Conservation (phyloP, 176 grass and related monocot genomes). For the Zea luxurians region DNA sequence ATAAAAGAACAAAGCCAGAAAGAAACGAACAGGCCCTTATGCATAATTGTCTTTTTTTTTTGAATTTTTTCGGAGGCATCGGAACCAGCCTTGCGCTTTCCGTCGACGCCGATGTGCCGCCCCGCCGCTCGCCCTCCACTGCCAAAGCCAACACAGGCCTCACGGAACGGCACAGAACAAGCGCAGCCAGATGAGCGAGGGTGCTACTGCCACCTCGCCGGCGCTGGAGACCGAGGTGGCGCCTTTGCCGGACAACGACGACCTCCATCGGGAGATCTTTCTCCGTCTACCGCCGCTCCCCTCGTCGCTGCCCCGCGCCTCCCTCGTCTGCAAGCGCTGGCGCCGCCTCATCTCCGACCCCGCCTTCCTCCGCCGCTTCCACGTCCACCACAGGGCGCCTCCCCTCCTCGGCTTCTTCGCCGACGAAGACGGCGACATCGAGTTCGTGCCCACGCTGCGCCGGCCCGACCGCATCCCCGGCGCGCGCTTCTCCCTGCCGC, state of each 20-base stretch:
- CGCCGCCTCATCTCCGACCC: background rate
- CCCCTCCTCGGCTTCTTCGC: constrained; percentile 30
- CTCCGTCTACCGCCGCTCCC: background rate
- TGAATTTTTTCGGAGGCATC: too few species aligned
- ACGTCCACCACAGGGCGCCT: constrained; percentile 9
- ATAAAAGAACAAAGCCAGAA: too few species aligned
- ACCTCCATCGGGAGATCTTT: constrained; percentile 5
- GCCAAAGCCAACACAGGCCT: too few species aligned
- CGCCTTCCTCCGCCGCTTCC: constrained; percentile 24
- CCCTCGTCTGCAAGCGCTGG: constrained; percentile 8
- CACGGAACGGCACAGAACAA: background rate
- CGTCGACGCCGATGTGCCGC: too few species aligned
- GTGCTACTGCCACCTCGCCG: background rate
- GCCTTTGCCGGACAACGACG: constrained; percentile 1
- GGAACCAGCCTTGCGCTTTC: too few species aligned
- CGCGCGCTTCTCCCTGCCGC: background rate
- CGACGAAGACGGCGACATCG: background rate
- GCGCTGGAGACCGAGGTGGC: background rate
- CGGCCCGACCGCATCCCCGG: background rate
- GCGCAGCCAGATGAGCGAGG: background rate
- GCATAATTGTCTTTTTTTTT: too few species aligned
- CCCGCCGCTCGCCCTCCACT: too few species aligned
- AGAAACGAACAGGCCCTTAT: too few species aligned
- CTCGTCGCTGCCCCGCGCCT: background rate
- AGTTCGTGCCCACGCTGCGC: constrained; percentile 3